A percentile compares a stretch with the other conserved stretches of the same genome.
phyloP scores from a whole-genome alignment of 129 eudicot genomes.

The Flaveria sonorensis region DNA sequence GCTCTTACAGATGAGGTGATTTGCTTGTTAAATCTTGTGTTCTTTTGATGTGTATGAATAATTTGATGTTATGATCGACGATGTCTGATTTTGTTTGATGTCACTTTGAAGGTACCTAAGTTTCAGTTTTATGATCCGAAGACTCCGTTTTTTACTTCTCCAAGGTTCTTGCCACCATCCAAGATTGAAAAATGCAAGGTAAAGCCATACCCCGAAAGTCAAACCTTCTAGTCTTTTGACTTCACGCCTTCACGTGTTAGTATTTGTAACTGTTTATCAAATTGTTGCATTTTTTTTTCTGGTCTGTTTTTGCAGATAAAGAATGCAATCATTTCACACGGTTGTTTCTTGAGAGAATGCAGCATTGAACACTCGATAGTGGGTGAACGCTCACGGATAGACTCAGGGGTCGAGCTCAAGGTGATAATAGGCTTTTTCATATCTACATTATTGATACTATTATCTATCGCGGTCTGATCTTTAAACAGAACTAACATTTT shows the following conservation, averaged over 20 bases:
- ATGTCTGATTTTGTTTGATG: not conserved
- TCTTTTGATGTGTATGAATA: not conserved
- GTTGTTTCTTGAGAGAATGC: slow-evolving; percentile 93
- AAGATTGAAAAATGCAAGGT: slow-evolving; percentile 88
- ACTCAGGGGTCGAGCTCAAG: slow-evolving; percentile 87
- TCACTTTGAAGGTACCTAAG: slow-evolving; percentile 64
- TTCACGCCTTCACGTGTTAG: too few species aligned
- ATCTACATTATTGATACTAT: not conserved
- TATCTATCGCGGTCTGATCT: not conserved
- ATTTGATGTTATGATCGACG: slow-evolving; percentile 15
- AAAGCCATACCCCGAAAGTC: slow-evolving; percentile 18
- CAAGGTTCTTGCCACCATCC: slow-evolving; percentile 91
- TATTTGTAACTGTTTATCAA: not conserved
- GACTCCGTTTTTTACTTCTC: slow-evolving; percentile 94
- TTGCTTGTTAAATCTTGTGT: not conserved
- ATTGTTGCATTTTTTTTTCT: not conserved
- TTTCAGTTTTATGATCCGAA: slow-evolving; percentile 93
- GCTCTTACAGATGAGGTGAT: slow-evolving; percentile 90
- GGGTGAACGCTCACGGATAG: slow-evolving; percentile 96
- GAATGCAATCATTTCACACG: slow-evolving; percentile 92
- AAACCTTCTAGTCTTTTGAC: not conserved
- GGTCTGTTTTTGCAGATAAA: slow-evolving; percentile 56
- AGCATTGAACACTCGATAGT: slow-evolving; percentile 81
- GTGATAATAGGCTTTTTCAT: slow-evolving; percentile 29
- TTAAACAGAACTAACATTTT: slow-evolving; percentile 5